Evolutionary conservation across 768 basidiomycete species (phyloP), one percentile per base, ranked within the genome.

Genomic region (Aureoboletus auriporus): DNA sequence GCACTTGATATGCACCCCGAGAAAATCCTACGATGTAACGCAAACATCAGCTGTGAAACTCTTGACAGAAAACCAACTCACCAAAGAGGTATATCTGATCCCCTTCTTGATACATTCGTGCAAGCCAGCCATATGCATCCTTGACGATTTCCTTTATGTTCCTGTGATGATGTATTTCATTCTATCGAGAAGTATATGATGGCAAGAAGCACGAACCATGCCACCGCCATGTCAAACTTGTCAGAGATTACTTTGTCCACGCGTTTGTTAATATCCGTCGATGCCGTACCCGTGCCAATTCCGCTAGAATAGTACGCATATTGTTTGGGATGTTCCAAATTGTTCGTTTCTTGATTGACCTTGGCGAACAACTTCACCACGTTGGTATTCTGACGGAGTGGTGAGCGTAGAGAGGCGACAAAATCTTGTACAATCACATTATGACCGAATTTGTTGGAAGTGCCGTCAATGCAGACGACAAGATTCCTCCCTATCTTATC

Each of bases 1-100:
- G 63, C 0, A 69, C 70, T 46, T 71, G 66, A 49, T 71, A 72
- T n/a, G 71, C 69, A 12, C 75, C 75, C 23, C 75, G 65, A 28
- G 74, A 75, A 51, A 76, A 76, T 27, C 67, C 67, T 68, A n/a
- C 1, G n/a, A n/a, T n/a, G n/a, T n/a, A n/a, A 6, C 13, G 3
- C 1, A 2, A 26, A 7, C 4, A 28, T 47, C 8, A 37, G 9
- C 20, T 9, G 10, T 34, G 2, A 30, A n/a, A 12, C 11, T 2
- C 2, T 10, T 2, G 10, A 20, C 5, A 6, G 36, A 7, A 33
- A 43, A 20, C 2, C 4, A 35, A 33, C 45, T 1, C 35, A 66
- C 69, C 69, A 41, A 70, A 69, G 23, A 71, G 55, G 50, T 60
- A 70, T 44, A 71, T 66, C 4, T 53, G 54, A 37, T 70, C 69